phyloP scores from a whole-genome alignment of 2,329 filamentous ascomycete species.

The Scedosporium apiospermum region DNA sequence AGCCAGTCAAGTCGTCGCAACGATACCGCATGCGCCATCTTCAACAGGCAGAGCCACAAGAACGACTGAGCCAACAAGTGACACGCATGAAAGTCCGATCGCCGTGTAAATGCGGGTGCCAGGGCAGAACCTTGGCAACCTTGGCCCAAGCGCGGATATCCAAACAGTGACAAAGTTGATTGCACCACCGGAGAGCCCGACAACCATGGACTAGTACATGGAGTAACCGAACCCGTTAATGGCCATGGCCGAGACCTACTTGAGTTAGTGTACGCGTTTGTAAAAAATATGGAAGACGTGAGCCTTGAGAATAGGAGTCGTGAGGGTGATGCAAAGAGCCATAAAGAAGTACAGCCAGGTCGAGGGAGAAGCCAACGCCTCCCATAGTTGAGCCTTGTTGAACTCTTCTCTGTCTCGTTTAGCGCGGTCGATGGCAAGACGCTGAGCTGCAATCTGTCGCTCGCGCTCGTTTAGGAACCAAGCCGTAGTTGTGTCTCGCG shows the following conservation, averaged over 20 bases:
- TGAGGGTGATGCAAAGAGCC: conserved; percentile 10
- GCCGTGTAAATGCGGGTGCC: no score
- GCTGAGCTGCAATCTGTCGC: conserved; percentile 18
- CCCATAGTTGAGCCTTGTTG: conserved; percentile 19
- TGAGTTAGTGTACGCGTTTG: no score
- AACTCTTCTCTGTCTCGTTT: conserved; percentile 20
- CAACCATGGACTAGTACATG: conserved; percentile 9
- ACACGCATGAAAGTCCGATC: no score
- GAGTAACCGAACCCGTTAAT: conserved; percentile 14
- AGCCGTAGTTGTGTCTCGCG: conserved; percentile 33
- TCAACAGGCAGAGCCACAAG: no score
- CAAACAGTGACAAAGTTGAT: conserved; percentile 9
- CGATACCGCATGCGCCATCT: no score
- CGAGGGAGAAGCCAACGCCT: conserved; percentile 17
- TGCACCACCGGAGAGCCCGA: not conserved
- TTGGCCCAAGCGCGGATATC: conserved; percentile 21
- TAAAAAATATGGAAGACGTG: not conserved
- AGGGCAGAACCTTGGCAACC: no score
- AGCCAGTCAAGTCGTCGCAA: no score
- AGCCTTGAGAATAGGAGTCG: not conserved
- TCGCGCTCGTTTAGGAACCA: conserved; percentile 16
- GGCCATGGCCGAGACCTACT: conserved; percentile 14
- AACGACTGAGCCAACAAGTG: no score
- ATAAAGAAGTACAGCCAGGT: conserved; percentile 17
- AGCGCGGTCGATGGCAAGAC: conserved; percentile 16